Base-by-base conservation (phyloP, 208 protist species). In the Dictyostelium gargantuum region DNA sequence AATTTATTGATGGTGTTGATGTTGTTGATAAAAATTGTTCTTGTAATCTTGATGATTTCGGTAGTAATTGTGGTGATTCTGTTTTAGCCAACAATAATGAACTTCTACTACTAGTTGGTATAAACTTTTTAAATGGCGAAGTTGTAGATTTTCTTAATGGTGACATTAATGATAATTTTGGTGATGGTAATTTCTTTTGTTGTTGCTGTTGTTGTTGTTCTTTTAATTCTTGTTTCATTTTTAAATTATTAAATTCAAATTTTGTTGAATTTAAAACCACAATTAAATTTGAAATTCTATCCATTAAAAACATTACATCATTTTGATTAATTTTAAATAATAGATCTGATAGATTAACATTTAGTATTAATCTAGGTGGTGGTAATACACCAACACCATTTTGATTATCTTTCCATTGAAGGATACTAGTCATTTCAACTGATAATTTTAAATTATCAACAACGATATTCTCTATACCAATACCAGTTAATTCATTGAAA, bases 91-190 rank as follows among this genome's bases (percentile, higher is more conserved):
- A n/a, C n/a, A n/a, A n/a, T n/a, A n/a, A n/a, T n/a, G n/a, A n/a
- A n/a, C n/a, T n/a, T n/a, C n/a, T n/a, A n/a, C n/a, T n/a, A n/a
- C 8, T 32, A 10, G 58, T 10, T 40, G 63, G 63, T 17, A 70
- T 70, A 40, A 70, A 70, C 17, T 42, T 35, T 70, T 61, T 40
- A 13, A 85, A 52, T 72, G 80, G 80, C 8, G 80, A 85, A 3
- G 42, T 26, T 19, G 46, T 75, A 19, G 80, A 85, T 42, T 74
- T 75, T 46, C 80, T 32, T 26, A 85, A 32, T 85, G 80, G 80
- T 44, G 80, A 85, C 11, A 44, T 73, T n/a, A 68, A 73, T 6
- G 80, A 48, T 21, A 58, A 26, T 48, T 46, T 35, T 5, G 50
- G 29, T 29, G 79, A 63, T 80, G 63, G 63, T 61, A 13, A 11